A percentile compares a stretch with the other conserved stretches of the same genome.
Conservation (phyloP, 306 rosid species). For the Vachellia pachyceras region DNA sequence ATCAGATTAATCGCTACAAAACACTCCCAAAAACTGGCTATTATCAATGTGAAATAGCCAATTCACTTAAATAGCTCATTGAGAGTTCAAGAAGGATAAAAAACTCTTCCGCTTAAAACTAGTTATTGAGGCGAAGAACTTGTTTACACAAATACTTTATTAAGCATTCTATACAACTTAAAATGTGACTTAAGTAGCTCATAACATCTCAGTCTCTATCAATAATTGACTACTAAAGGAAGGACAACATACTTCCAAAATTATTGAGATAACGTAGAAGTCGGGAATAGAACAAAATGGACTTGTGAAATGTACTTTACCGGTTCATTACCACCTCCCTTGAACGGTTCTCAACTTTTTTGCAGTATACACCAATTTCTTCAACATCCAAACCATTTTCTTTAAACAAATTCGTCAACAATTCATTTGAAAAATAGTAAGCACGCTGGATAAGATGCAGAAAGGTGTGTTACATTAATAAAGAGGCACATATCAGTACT, state of each 20-base stretch:
- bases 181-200: not conserved
- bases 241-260: not conserved
- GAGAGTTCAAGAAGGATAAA: not conserved
- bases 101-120: no score
- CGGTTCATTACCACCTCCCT: conserved; percentile 84
- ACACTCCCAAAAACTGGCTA: no score
- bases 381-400: conserved; percentile 81
- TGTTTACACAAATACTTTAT: not conserved
- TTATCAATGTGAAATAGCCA: no score
- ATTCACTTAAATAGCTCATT: not conserved
- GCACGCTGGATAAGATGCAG: conserved; percentile 71
- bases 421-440: conserved; percentile 86
- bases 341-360: conserved; percentile 91
- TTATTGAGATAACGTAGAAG: not conserved
- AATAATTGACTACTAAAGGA: conserved; percentile 18
- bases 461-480: conserved; percentile 28
- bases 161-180: not conserved
- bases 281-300: not conserved
- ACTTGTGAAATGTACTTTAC: conserved; percentile 47
- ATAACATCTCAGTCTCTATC: not conserved
- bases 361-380: conserved; percentile 81
- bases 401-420: conserved; percentile 72
- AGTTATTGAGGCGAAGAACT: not conserved
- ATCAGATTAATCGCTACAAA: not conserved
- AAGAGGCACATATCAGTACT: conserved; percentile 18